phyloP scores from a whole-genome alignment of 768 basidiomycete genomes.

The Steccherinum ochraceum region DNA sequence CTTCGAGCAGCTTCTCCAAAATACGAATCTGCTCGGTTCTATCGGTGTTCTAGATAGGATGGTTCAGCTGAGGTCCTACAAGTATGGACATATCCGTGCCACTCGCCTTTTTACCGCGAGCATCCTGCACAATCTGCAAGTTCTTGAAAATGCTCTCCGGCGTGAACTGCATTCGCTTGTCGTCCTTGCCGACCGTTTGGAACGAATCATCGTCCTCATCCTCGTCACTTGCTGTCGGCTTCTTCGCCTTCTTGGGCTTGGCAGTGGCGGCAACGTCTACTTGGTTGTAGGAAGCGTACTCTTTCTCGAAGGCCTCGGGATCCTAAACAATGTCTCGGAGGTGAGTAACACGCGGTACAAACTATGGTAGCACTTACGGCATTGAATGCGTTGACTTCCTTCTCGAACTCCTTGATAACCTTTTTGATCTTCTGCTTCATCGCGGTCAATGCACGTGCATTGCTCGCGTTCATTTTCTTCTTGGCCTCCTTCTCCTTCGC shows the following conservation, averaged over 20 bases:
- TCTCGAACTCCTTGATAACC: slow-evolving; percentile 82
- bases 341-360: too few relatives aligned
- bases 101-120: slow-evolving; percentile 89
- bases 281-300: slow-evolving; percentile 52
- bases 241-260: slow-evolving; percentile 30
- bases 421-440: slow-evolving; percentile 98
- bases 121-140: slow-evolving; percentile 86
- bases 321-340: slow-evolving; percentile 52
- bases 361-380: slow-evolving; percentile 59
- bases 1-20: slow-evolving; percentile 79
- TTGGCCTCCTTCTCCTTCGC: slow-evolving; percentile 87
- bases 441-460: slow-evolving; percentile 91
- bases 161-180: slow-evolving; percentile 75
- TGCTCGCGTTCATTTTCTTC: slow-evolving; percentile 95
- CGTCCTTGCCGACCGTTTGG: slow-evolving; percentile 87
- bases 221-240: slow-evolving; percentile 30
- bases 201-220: slow-evolving; percentile 58
- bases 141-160: slow-evolving; percentile 88
- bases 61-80: too few relatives aligned
- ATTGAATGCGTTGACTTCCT: slow-evolving; percentile 71
- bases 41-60: slow-evolving; percentile 76
- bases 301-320: slow-evolving; percentile 79
- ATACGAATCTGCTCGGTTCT: slow-evolving; percentile 91
- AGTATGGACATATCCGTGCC: too few relatives aligned
- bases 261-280: slow-evolving; percentile 36